Percentiles rank a stretch among this genome's conserved stretches.
phyloP scores from a whole-genome alignment of 164 flowering plant species.

The Liriodendron chinense region DNA sequence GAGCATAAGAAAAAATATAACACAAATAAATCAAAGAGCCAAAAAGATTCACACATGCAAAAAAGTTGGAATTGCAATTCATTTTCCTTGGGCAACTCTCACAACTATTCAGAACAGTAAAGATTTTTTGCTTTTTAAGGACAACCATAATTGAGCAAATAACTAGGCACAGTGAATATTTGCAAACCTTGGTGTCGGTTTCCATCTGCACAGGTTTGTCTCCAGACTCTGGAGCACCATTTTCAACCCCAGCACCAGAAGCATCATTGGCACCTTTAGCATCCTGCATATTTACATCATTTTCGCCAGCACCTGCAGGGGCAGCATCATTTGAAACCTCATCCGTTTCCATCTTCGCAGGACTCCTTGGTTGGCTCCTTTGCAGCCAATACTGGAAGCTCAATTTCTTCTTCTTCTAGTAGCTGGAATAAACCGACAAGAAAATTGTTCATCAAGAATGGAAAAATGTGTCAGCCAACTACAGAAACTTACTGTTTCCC shows the following conservation, averaged over 20 bases:
- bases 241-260: conserved; percentile 40
- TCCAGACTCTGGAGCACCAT: conserved; percentile 69
- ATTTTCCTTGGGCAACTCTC: no score
- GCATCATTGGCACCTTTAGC: conserved; percentile 47
- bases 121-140: no score
- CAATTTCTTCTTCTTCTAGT: conserved; percentile 79
- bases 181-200: conserved; percentile 67
- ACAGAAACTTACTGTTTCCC: not conserved
- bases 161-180: conserved; percentile 6
- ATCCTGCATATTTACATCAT: conserved; percentile 78
- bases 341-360: conserved; percentile 81
- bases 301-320: conserved; percentile 36
- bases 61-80: no score
- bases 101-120: no score
- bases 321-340: conserved; percentile 39
- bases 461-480: not conserved
- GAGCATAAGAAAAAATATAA: no score
- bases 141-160: no score
- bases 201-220: conserved; percentile 84
- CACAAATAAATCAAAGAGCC: no score
- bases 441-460: not conserved
- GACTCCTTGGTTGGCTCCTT: conserved; percentile 57
- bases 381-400: conserved; percentile 54
- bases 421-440: conserved; percentile 36
- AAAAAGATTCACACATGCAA: no score